Evolutionary conservation across 2,329 filamentous ascomycete genomes (phyloP), one percentile per base, ranked within the genome.

Genomic region (Curvularia sp.): DNA sequence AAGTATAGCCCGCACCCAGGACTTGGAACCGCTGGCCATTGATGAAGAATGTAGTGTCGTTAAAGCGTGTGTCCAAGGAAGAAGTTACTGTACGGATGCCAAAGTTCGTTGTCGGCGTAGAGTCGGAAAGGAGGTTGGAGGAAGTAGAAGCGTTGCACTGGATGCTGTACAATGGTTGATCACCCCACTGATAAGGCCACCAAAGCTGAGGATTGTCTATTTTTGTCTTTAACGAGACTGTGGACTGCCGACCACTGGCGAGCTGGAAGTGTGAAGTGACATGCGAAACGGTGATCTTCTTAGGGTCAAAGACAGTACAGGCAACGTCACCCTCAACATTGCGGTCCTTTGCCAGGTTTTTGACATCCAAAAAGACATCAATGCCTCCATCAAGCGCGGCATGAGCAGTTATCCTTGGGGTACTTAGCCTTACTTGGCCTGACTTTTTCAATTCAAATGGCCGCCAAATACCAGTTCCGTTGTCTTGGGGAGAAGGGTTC

Each of bases 381-480:
- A 74, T 21, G 3, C 53, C 42, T 8, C 68, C 70, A 28, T 66
- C 49, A 7, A 70, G 54, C 2, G 50, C 59, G n/a, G 34, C 34
- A 13, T 42, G 46, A 1, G 72, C 66, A 8, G 49, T 60, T 3
- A 72, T 51, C 5, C 69, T 59, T 60, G 12, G 83, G 67, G 2
- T 69, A 65, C 12, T 87, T 60, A 39, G 59, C 3, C 70, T 76
- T 41, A 81, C 66, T 2, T 65, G 39, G 6, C 86, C 86, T 0
- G 83, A 87, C 68, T 84, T 80, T 49, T 81, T 83, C 41, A 89
- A 53, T 32, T 81, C 80, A 1, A 89, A 77, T 41, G 87, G 77
- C 5, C 87, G 79, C 87, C 87, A 89, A 8, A 89, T 77, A 0
- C 86, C 86, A 0, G 85, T 87, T 2, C 86, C 86, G 46, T 88